phyloP scores from a whole-genome alignment of 1,139 yeast species.

The Magnusiomyces sp. region DNA sequence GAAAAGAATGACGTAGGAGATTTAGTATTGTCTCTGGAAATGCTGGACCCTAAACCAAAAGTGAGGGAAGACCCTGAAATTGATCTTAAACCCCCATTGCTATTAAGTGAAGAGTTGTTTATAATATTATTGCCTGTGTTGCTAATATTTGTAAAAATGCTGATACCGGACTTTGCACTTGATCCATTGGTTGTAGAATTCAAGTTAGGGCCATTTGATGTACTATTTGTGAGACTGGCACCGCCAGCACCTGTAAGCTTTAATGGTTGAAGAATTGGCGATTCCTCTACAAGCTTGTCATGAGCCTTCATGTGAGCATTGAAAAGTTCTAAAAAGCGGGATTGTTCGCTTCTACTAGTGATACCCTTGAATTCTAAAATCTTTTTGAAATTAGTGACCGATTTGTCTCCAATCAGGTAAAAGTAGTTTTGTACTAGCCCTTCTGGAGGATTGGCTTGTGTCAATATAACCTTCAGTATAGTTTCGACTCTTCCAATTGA shows the following conservation, averaged over 20 bases:
- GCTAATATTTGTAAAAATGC: too few relatives aligned
- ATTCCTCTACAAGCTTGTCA: constrained; percentile 38
- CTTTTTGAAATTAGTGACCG: constrained; percentile 53
- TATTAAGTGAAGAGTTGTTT: too few relatives aligned
- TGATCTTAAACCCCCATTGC: too few relatives aligned
- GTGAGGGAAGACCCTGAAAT: too few relatives aligned
- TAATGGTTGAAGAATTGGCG: constrained; percentile 36
- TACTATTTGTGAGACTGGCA: constrained; percentile 3
- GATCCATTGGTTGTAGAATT: too few relatives aligned
- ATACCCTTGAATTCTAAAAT: constrained; percentile 58
- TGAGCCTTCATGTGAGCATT: constrained; percentile 48
- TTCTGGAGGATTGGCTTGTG: constrained; percentile 57
- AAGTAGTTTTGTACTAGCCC: constrained; percentile 61
- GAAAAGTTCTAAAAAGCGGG: constrained; percentile 54
- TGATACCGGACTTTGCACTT: too few relatives aligned
- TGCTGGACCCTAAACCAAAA: too few relatives aligned
- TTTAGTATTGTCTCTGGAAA: too few relatives aligned
- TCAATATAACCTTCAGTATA: constrained; percentile 55
- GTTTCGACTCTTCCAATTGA: constrained; percentile 51
- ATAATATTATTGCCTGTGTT: too few relatives aligned
- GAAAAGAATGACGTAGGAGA: too few relatives aligned
- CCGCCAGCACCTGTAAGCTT: constrained; percentile 9
- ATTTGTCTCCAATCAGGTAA: constrained; percentile 57
- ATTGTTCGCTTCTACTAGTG: constrained; percentile 34
- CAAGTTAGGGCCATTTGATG: neutral